These are phyloP conservation scores for Lolium multiflorum DNA, from an alignment of 176 grass and related monocot genomes.

Conservation along the genomic window DNA sequence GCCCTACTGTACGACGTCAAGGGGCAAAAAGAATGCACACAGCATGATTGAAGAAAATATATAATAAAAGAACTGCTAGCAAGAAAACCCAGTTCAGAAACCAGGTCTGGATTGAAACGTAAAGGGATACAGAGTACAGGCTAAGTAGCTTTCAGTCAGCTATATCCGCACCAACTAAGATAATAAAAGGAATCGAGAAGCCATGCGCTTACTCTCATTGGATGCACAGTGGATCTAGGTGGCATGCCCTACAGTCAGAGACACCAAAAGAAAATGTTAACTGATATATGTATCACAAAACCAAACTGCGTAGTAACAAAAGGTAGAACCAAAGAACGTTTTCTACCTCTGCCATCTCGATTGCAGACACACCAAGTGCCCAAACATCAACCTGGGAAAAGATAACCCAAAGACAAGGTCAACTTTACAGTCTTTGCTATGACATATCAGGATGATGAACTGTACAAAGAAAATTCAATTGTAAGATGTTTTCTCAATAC, in stretches of 20 bases:
- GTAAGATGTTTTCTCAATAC: slow-evolving; percentile 1
- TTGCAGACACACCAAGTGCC: slow-evolving; percentile 98
- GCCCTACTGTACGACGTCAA: slow-evolving; percentile 14
- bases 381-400: slow-evolving; percentile 92
- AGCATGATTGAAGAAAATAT: slow-evolving; percentile 22
- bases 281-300: slow-evolving; percentile 27
- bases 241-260: slow-evolving; percentile 81
- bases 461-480: slow-evolving; percentile 33
- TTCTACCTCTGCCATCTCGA: slow-evolving; percentile 99
- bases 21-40: background rate
- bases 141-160: slow-evolving; percentile 26
- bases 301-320: slow-evolving; percentile 23
- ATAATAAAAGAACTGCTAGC: slow-evolving; percentile 29
- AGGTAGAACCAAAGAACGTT: slow-evolving; percentile 43
- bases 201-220: slow-evolving; percentile 86
- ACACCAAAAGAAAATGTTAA: slow-evolving; percentile 36
- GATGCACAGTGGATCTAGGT: slow-evolving; percentile 96
- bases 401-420: slow-evolving; percentile 20
- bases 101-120: background rate
- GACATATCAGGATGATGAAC: slow-evolving; percentile 36
- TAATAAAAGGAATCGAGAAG: slow-evolving; percentile 40
- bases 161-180: slow-evolving; percentile 38
- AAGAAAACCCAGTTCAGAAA: background rate
- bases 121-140: slow-evolving; percentile 21
- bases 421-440: slow-evolving; percentile 37